Percentiles rank a stretch among this genome's conserved stretches.
phyloP scores from a whole-genome alignment of 139 green algal species.

The Pleodorina starrii region DNA sequence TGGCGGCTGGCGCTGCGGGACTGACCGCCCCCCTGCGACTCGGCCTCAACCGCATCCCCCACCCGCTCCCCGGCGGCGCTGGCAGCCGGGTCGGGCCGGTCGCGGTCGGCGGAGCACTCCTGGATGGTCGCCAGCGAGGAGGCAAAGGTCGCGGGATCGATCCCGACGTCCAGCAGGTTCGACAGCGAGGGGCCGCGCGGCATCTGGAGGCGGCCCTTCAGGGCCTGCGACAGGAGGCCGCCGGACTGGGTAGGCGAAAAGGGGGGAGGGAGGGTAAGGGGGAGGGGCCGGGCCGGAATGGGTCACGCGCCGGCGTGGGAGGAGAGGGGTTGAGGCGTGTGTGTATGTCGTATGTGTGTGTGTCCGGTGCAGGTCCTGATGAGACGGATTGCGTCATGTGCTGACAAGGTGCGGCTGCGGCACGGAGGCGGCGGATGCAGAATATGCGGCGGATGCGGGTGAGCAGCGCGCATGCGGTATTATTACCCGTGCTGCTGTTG shows the following conservation, averaged over 20 bases:
- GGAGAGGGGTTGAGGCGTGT: too few relatives aligned
- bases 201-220: slow-evolving; percentile 44
- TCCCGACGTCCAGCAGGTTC: slow-evolving; percentile 83
- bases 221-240: slow-evolving; percentile 65
- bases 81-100: neutral
- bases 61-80: neutral
- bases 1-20: neutral
- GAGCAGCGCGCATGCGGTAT: too few relatives aligned
- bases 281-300: too few relatives aligned
- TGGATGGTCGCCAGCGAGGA: neutral
- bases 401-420: too few relatives aligned
- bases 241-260: neutral
- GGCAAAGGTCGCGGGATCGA: slow-evolving; percentile 13
- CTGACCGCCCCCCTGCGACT: slow-evolving; percentile 33
- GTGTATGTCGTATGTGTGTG: too few relatives aligned
- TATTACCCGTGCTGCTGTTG: too few relatives aligned
- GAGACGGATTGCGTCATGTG: too few relatives aligned
- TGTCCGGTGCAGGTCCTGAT: too few relatives aligned
- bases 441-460: too few relatives aligned
- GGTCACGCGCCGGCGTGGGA: neutral
- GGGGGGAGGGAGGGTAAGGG: neutral
- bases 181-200: slow-evolving; percentile 76
- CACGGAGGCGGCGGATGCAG: too few relatives aligned
- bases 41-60: neutral
- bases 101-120: neutral